Base-by-base conservation (phyloP, 768 basidiomycete genomes). In the Boletus vinaceobasis region DNA sequence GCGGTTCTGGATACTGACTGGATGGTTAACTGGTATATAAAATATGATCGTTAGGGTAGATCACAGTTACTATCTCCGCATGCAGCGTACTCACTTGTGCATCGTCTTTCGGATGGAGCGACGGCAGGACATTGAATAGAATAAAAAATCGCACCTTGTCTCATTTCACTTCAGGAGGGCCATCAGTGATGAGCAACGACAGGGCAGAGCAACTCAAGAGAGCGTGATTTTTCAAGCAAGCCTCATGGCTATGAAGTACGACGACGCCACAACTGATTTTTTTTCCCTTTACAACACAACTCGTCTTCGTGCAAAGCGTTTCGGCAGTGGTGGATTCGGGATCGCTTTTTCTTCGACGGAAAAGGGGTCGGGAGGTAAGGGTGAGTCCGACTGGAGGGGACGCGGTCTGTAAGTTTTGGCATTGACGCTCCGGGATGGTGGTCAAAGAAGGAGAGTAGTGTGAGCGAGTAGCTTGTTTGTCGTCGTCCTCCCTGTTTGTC, bases 401-500 rank as follows among this genome's bases (percentile, higher is more conserved):
- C 43, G 3, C 27, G 8, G 27, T 44, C 44, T 45, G 27, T 45
- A 5, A 10, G 21, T 47, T 47, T 35, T 23, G 23, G 23, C 21
- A 32, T 23, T 47, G 32, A 47, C 33, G 46, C 46, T 35, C 46
- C 7, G 14, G 10, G 44, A 15, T 32, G 31, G 43, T 31, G 45
- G 35, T 48, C 47, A 48, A 48, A 48, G 38, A 26, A 43, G 40
- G 46, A 21, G 23, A 43, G 32, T 19, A 23, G 45, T 10, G 45
- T 33, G 45, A 32, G 44, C 46, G 47, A 36, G 33, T 27, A 37
- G 27, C 45, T 62, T 62, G 60, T 62, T 61, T 62, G 58, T 57
- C 50, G 52, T 48, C 57, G 52, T 49, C 43, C 38, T 39, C 26
- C 46, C 56, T 63, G 64, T 65, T 65, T 65, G 56, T 64, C 60